These are phyloP conservation scores for Linnemannia zychae DNA, from an alignment of 192 early-diverging fungal species.

Conservation along the genomic window DNA sequence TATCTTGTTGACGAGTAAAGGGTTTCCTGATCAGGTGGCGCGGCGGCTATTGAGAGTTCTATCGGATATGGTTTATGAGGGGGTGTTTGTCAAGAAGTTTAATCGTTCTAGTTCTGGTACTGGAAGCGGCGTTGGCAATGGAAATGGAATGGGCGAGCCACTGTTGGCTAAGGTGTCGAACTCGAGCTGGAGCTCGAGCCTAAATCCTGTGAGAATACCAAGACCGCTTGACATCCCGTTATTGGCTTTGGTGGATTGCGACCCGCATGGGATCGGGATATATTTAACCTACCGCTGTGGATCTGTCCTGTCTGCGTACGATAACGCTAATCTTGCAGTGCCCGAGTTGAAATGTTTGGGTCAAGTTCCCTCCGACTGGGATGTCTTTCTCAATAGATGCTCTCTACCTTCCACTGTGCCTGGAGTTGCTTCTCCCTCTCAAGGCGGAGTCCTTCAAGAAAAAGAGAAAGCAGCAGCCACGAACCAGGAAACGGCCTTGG, in stretches of 20 bases:
- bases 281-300: constrained; percentile 43
- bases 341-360: constrained; percentile 28
- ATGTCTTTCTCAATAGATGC: background rate
- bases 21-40: constrained; percentile 33
- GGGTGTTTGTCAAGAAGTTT: background rate
- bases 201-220: background rate
- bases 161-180: background rate
- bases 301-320: constrained; percentile 37
- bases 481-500: background rate
- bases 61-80: constrained; percentile 23
- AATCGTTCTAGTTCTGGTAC: too few species aligned
- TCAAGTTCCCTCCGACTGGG: constrained; percentile 39
- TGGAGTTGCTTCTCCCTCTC: background rate
- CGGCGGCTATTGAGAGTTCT: constrained; percentile 21
- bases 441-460: background rate
- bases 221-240: constrained; percentile 20
- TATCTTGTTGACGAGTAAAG: constrained; percentile 48
- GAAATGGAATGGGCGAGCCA: background rate
- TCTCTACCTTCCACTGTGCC: background rate
- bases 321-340: constrained; percentile 46
- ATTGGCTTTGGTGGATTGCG: constrained; percentile 42
- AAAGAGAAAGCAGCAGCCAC: background rate
- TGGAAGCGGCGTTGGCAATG: background rate
- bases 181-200: background rate
- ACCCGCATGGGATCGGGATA: constrained; percentile 44